These are phyloP conservation scores for Xylariaceae sp. DNA, from an alignment of 2,329 filamentous ascomycete genomes.

Conservation along the genomic window DNA sequence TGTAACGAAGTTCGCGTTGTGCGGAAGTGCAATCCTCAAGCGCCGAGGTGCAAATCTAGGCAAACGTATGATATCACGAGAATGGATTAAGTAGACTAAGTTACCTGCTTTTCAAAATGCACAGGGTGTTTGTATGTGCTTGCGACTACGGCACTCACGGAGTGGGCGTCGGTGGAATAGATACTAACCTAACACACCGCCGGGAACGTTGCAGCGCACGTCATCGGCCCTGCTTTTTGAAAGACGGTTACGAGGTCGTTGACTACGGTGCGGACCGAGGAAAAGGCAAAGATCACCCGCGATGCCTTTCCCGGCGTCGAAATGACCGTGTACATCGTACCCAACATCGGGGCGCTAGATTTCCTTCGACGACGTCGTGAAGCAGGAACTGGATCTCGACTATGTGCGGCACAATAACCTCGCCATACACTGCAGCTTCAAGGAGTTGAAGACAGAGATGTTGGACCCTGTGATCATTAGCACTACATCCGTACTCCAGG, in stretches of 20 bases:
- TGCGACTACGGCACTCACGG: not conserved
- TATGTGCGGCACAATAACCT: slow-evolving; percentile 56
- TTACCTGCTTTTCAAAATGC: slow-evolving; percentile 1
- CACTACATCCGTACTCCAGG: slow-evolving; percentile 64
- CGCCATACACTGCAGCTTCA: slow-evolving; percentile 51
- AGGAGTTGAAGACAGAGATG: slow-evolving; percentile 47
- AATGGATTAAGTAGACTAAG: not conserved
- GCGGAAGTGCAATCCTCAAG: not conserved
- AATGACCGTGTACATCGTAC: slow-evolving; percentile 56
- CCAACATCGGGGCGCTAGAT: slow-evolving; percentile 66
- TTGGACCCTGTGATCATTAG: slow-evolving; percentile 54
- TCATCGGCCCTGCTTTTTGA: slow-evolving; percentile 47
- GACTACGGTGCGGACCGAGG: slow-evolving; percentile 50
- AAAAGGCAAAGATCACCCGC: slow-evolving; percentile 48
- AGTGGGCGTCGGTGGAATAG: not conserved
- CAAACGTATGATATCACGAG: too few relatives aligned
- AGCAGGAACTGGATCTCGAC: slow-evolving; percentile 42
- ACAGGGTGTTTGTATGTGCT: too few relatives aligned
- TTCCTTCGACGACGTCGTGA: slow-evolving; percentile 64
- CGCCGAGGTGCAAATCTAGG: not conserved
- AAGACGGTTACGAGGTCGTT: slow-evolving; percentile 46
- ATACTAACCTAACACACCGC: not conserved
- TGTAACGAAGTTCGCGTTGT: not conserved
- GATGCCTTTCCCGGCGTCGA: slow-evolving; percentile 42
- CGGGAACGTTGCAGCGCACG: slow-evolving; percentile 39